Evolutionary conservation across 2,329 filamentous ascomycete genomes (phyloP).

Genomic region (Claviceps spartinae): DNA sequence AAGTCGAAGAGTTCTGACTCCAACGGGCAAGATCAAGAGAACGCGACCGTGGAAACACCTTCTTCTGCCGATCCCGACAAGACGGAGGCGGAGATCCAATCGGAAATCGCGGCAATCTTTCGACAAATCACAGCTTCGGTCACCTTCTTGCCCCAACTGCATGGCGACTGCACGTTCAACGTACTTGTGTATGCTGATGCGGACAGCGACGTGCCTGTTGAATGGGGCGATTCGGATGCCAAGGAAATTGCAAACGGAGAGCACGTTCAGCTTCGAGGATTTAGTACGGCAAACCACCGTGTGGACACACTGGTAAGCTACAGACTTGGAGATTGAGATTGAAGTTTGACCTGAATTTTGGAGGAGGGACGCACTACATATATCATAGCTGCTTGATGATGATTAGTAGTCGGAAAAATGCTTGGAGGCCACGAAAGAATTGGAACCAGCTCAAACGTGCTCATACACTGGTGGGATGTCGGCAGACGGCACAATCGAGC

Average conservation of each 20-base stretch:
- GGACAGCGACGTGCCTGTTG: constrained; percentile 88
- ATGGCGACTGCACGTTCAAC: constrained; percentile 92
- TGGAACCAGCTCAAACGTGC: background rate
- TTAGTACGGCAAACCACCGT: constrained; percentile 86
- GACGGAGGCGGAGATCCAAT: constrained; percentile 84
- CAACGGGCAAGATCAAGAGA: constrained; percentile 54
- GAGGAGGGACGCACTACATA: too few species aligned
- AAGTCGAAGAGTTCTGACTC: constrained; percentile 26
- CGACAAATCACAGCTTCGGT: constrained; percentile 96
- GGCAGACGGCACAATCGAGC: background rate
- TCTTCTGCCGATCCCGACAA: constrained; percentile 47
- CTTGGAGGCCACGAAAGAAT: background rate
- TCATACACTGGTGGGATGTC: background rate
- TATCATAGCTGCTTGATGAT: background rate
- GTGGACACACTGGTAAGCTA: constrained; percentile 96
- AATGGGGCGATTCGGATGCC: constrained; percentile 97
- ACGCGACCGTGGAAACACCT: constrained; percentile 29
- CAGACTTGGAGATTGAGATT: constrained; percentile 38
- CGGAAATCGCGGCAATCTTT: constrained; percentile 93
- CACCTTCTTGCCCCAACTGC: constrained; percentile 84
- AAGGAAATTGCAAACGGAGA: constrained; percentile 93
- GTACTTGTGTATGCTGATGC: constrained; percentile 96
- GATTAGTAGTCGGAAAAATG: background rate
- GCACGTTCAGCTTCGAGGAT: constrained; percentile 87
- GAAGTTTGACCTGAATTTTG: background rate